Evolutionary conservation across 164 flowering plant genomes (phyloP), one percentile per base, ranked within the genome.

Genomic region (Brasenia schreberi): DNA sequence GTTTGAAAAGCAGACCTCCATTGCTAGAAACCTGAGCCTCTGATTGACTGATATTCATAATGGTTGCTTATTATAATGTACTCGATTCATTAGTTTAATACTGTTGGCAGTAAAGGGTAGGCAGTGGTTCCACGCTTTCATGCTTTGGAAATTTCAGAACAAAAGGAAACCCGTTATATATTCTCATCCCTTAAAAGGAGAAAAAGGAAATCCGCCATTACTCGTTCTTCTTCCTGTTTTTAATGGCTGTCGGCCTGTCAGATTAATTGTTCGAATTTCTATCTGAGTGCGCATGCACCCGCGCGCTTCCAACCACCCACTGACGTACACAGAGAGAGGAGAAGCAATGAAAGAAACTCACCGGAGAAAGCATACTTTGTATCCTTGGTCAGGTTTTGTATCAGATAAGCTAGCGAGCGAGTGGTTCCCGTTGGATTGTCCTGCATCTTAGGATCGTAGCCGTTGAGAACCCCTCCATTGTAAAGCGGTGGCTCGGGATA

Each of bases 281-380:
- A 44, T 43, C n/a, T 43, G n/a, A 19, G n/a, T 42, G 18, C 42
- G 63, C 11, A 45, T 27, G 17, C 4, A 6, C 43, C 19, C 14
- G 63, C 43, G 69, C 44, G 5, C 5, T 23, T 2, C 10, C 33
- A 45, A 14, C 27, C 43, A 43, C 44, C 44, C 16, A 17, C 1
- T 67, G 16, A 61, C 18, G 17, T 33, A 61, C 17, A 65, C 33
- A 45, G 5, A 45, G 53, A 7, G 12, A 45, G 53, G 11, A 45
- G 61, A 67, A 44, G 39, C 3, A 64, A 12, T 39, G 42, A 66
- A 65, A 53, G 44, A 49, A 64, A 70, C 75, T 71, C 33, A 92
- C 98, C 73, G 71, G 98, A 93, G 76, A 93, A 88, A 60, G 82
- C 82, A 73, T 88, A 92, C 23, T 69, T 79, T 72, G 81, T 73